Base-by-base conservation (phyloP, 73 alveolate species). In the Vitrella brassicaformis region DNA sequence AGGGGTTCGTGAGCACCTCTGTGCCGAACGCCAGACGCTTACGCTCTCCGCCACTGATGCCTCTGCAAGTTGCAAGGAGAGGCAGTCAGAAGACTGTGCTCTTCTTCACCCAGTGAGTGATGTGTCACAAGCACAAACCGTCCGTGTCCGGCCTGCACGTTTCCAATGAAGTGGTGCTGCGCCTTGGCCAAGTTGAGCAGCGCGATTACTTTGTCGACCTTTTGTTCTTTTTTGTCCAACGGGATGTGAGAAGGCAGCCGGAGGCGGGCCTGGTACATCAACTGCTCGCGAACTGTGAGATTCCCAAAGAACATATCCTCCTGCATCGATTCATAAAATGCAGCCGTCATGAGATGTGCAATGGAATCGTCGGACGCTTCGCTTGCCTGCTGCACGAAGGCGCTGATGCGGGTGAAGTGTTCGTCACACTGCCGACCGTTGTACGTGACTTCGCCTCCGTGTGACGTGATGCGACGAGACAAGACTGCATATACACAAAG, bases 1-100 rank as follows among this genome's bases (percentile, higher is more conserved):
- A 30, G 39, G 82, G 82, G 75, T 75, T 74, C 65, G 82, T 75
- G 46, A 75, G 47, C 45, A 75, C 65, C 71, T 75, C 82, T 46
- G 82, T 75, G 25, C 71, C 76, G 45, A 75, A 67, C 76, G 82
- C 75, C 71, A 75, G 31, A 68, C 82, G 82, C 31, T 74, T 68
- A 19, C 82, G 75, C 71, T 75, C 82, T 31, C 82, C 82, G 30
- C 82, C 82, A 39, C 67, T 19, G 31, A 56, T 56, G 25, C 69
- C 69, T 8, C 69, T 18, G n/a, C n/a, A n/a, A n/a, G n/a, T n/a
- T n/a, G n/a, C n/a, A n/a, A n/a, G n/a, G n/a, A n/a, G n/a, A n/a
- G n/a, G n/a, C n/a, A n/a, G n/a, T n/a, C n/a, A n/a, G n/a, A n/a
- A n/a, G n/a, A n/a, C n/a, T n/a, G n/a, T n/a, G n/a, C n/a, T n/a